Conservation (phyloP, 73 alveolate genomes). For the Paramecium sexaurelia region DNA sequence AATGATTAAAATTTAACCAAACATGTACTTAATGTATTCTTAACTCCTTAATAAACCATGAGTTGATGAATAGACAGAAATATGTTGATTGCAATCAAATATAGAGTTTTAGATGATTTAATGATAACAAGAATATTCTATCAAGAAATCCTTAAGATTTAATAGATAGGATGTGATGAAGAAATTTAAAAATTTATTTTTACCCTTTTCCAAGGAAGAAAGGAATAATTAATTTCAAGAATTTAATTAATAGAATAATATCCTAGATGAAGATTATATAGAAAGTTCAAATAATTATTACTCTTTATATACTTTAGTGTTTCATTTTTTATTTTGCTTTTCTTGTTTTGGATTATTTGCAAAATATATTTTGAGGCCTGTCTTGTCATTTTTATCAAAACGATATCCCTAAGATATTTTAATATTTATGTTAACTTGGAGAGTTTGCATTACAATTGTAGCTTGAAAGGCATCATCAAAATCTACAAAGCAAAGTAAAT, state of each 20-base stretch:
- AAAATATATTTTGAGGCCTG: conserved; percentile 91
- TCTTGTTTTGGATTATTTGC: conserved; percentile 72
- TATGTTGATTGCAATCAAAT: too few relatives aligned
- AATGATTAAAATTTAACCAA: too few relatives aligned
- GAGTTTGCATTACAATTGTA: conserved; percentile 90
- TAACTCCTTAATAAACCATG: too few relatives aligned
- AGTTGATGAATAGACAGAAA: too few relatives aligned
- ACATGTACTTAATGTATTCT: too few relatives aligned
- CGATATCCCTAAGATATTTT: conserved; percentile 83
- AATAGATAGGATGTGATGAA: neutral
- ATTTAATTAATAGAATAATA: neutral
- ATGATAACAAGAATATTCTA: too few relatives aligned
- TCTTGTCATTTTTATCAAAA: conserved; percentile 88
- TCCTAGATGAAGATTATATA: too few relatives aligned
- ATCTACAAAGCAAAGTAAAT: conserved; percentile 92
- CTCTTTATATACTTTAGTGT: neutral
- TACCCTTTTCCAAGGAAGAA: neutral
- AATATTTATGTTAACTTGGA: conserved; percentile 74
- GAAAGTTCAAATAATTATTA: too few relatives aligned
- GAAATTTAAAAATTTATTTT: neutral
- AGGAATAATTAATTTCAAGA: neutral
- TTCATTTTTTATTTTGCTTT: conserved; percentile 5
- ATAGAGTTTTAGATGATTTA: too few relatives aligned
- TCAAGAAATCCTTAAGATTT: too few relatives aligned
- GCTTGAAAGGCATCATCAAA: conserved; percentile 91